Conservation (phyloP, 2,329 filamentous ascomycete species). For the Proliferodiscus dingleyae region DNA sequence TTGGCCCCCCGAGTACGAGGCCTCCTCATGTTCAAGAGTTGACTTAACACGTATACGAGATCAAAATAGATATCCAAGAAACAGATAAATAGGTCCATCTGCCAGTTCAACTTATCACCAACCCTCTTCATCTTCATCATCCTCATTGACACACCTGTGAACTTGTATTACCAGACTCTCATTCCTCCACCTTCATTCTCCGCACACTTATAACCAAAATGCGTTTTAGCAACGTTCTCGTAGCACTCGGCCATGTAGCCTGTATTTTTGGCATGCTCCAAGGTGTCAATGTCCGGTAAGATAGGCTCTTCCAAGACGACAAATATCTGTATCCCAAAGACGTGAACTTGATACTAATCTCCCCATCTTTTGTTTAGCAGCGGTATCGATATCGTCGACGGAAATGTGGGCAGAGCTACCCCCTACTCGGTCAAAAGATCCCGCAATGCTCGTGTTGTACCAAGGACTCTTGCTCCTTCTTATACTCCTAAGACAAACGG, state of each 20-base stretch:
- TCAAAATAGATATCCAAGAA: background rate
- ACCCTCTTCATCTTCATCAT: background rate
- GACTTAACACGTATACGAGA: background rate
- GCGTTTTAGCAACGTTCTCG: background rate
- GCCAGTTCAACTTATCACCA: background rate
- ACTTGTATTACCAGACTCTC: background rate
- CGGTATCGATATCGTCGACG: background rate
- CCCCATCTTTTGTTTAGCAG: background rate
- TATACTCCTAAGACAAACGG: background rate
- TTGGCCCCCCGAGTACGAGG: background rate
- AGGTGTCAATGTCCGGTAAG: background rate
- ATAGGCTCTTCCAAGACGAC: background rate
- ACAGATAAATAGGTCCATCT: background rate
- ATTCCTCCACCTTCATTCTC: background rate
- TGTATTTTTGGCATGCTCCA: background rate
- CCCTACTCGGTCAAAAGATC: background rate
- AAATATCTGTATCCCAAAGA: background rate
- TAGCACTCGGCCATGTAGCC: background rate
- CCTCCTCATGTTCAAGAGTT: background rate
- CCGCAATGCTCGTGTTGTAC: background rate
- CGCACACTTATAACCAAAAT: background rate
- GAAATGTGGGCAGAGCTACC: background rate
- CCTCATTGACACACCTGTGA: background rate
- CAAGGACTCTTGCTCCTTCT: background rate
- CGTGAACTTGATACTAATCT: background rate